A percentile compares a stretch with the other conserved stretches of the same genome.
These are phyloP conservation scores for Phytophthora capsici DNA, from an alignment of 352 stramenopile species.

Conservation along the genomic window DNA sequence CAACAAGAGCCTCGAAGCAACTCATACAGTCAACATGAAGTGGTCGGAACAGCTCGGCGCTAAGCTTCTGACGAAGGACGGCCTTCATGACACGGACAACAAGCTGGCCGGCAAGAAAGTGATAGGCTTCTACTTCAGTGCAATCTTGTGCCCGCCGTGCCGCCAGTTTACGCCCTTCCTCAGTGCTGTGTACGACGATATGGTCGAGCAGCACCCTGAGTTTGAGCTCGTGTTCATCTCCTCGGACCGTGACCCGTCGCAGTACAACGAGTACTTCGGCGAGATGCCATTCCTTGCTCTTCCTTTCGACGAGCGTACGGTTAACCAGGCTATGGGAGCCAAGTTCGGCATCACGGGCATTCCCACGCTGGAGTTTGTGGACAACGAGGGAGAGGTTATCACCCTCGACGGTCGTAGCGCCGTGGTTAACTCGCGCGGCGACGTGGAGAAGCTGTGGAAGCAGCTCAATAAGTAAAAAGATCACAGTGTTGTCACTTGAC, in stretches of 20 bases:
- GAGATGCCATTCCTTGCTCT: constrained; percentile 95
- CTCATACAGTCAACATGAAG: constrained; percentile 24
- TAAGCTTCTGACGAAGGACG: constrained; percentile 77
- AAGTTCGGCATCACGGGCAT: constrained; percentile 91
- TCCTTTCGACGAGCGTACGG: constrained; percentile 84
- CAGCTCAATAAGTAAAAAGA: constrained; percentile 64
- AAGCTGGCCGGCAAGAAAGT: constrained; percentile 82
- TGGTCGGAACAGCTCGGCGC: constrained; percentile 76
- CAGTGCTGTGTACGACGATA: constrained; percentile 89
- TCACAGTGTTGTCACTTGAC: neutral
- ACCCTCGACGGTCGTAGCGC: constrained; percentile 77
- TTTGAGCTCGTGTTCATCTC: constrained; percentile 93
- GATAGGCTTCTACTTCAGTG: constrained; percentile 96
- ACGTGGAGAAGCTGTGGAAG: constrained; percentile 73
- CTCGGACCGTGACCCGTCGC: constrained; percentile 72
- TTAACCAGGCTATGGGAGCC: constrained; percentile 73
- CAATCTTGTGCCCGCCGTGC: constrained; percentile 95
- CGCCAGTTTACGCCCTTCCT: constrained; percentile 95
- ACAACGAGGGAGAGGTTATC: constrained; percentile 79
- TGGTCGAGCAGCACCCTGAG: constrained; percentile 85
- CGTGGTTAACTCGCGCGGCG: constrained; percentile 81
- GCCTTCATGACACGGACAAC: constrained; percentile 72
- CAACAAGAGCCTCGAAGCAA: neutral
- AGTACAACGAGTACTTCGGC: constrained; percentile 92
- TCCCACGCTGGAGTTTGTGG: constrained; percentile 92